Base-by-base conservation (phyloP, 2,329 filamentous ascomycete species). In the Cercospora brassicicola region DNA sequence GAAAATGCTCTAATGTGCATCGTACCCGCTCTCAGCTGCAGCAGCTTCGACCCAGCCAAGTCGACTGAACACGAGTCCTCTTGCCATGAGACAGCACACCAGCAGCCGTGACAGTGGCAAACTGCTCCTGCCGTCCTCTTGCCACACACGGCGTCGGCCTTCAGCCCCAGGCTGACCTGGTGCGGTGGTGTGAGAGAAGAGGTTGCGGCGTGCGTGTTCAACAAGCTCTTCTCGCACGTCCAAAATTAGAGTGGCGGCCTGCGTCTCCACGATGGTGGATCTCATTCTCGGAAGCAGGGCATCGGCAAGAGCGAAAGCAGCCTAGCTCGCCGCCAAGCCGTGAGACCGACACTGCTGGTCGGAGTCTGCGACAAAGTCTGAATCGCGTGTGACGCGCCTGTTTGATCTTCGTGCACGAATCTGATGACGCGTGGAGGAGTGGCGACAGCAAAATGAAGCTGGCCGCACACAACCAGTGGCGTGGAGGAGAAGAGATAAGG, bases 331-430 rank as follows among this genome's bases (percentile, higher is more conserved):
- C 13, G 53, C 53, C 53, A 57, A 57, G 53, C 15, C n/a, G 53
- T 18, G 23, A 55, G 23, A 36, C 26, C 66, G 64, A 63, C 67
- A 31, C 65, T 64, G 66, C 63, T 65, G 10, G 68, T 51, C 18
- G 69, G 13, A 68, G 45, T 51, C 62, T 69, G 28, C 69, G 65
- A 60, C 63, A 64, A 13, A 61, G 55, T n/a, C 64, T 67, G n/a
- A 56, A 68, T 36, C 66, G 65, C 31, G 66, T 23, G n/a, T 67
- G 67, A 31, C 64, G 61, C 31, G 31, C 51, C 20, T 57, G 48
- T 64, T 64, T 57, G 30, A 57, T 61, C 59, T 20, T 13, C 30
- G 30, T 7, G 13, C 13, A 18, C 53, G 20, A 18, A 30, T n/a
- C 30, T 48, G 15, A 18, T 33, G 51, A 64, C 48, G 62, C 62